Conservation (phyloP, 257 asterid genomes). For the Ehretia macrophylla region DNA sequence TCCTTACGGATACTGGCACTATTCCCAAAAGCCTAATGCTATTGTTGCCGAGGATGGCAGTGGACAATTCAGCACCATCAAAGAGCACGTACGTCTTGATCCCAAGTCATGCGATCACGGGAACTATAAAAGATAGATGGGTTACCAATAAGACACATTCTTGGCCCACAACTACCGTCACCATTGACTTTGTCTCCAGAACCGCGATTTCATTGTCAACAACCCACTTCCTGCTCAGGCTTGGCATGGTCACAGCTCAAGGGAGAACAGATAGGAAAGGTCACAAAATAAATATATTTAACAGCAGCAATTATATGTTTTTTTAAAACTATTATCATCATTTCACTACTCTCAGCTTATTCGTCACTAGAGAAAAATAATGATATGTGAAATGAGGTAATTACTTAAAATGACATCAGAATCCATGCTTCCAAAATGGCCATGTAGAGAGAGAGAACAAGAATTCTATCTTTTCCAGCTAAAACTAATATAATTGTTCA, state of each 20-base stretch:
- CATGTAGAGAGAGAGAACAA: no score
- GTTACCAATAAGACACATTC: constrained; percentile 28
- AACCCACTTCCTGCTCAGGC: constrained; percentile 19
- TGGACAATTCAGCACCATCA: constrained; percentile 43
- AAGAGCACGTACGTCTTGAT: constrained; percentile 50
- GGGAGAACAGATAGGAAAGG: constrained; percentile 19
- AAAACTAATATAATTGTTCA: no score
- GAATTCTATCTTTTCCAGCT: no score
- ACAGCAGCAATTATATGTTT: no score
- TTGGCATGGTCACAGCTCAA: constrained; percentile 33
- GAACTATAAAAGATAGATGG: constrained; percentile 38
- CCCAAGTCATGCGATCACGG: constrained; percentile 52
- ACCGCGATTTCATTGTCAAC: constrained; percentile 23
- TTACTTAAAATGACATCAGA: no score
- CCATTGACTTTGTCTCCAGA: constrained; percentile 33
- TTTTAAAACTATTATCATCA: no score
- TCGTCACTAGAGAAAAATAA: no score
- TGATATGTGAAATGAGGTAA: no score
- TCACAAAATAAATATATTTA: no score
- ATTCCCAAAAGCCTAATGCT: constrained; percentile 33
- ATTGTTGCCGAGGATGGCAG: constrained; percentile 75
- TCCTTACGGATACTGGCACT: constrained; percentile 14
- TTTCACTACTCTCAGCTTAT: no score
- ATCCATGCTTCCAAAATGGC: no score
- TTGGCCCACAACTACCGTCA: constrained; percentile 24